Percentiles rank a stretch among this genome's conserved stretches.
Conservation (phyloP, 2,329 filamentous ascomycete species). For the Aspergillus phoenicis region DNA sequence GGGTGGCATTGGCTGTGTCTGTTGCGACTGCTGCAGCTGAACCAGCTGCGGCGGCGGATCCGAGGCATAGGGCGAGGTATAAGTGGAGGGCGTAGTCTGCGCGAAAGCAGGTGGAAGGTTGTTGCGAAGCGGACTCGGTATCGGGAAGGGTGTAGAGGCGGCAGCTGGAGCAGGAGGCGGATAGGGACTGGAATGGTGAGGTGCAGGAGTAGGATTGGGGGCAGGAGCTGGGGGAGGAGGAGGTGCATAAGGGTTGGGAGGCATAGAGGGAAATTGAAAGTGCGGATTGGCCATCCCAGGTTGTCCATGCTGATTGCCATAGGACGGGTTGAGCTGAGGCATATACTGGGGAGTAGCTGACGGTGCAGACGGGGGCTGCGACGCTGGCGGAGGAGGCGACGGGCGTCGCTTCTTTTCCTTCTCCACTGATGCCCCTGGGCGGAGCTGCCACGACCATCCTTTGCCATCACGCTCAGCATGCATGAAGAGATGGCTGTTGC, state of each 20-base stretch:
- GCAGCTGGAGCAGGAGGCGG: constrained; percentile 26
- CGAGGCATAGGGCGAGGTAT: constrained; percentile 46
- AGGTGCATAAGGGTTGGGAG: constrained; percentile 36
- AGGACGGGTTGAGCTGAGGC: constrained; percentile 36
- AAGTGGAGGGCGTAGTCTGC: constrained; percentile 38
- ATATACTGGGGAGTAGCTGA: constrained; percentile 39
- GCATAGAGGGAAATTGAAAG: constrained; percentile 43
- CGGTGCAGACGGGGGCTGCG: constrained; percentile 32
- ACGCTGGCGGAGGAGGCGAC: constrained; percentile 42
- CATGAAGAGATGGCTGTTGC: constrained; percentile 59
- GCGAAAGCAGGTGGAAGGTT: constrained; percentile 45
- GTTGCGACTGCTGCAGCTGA: constrained; percentile 36
- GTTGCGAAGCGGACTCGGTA: constrained; percentile 41
- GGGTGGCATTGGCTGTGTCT: constrained; percentile 24
- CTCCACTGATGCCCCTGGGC: constrained; percentile 61
- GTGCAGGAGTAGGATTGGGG: constrained; percentile 20
- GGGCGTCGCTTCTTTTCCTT: constrained; percentile 58
- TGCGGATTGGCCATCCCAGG: constrained; percentile 37
- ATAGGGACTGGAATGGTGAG: constrained; percentile 28
- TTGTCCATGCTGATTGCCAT: constrained; percentile 33
- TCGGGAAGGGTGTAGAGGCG: constrained; percentile 39
- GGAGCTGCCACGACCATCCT: constrained; percentile 65
- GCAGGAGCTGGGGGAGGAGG: constrained; percentile 30
- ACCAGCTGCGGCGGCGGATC: constrained; percentile 38
- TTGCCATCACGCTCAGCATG: constrained; percentile 65